Evolutionary conservation across 169 alveolate species (phyloP), one percentile per base, ranked within the genome.

Genomic region (Plasmodium yoelii): DNA sequence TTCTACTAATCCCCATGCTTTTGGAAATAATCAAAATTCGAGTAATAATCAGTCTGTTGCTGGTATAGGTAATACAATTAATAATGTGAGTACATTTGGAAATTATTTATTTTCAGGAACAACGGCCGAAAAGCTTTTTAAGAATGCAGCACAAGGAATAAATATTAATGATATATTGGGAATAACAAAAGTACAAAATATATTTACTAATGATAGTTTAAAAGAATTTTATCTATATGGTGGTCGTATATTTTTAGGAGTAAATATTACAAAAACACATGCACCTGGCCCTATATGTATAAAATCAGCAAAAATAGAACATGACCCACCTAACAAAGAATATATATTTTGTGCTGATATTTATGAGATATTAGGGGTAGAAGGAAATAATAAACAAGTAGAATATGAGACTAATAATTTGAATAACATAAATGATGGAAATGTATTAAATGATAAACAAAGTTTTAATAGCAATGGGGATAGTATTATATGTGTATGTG

Each of bases 271-370:
- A 24, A 92, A 92, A 73, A 92, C 90, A 2, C 93, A 92, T 73
- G 84, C 93, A 24, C 93, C 95, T 12, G 93, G 89, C 12, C 92
- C 95, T 15, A 88, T 87, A 55, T 88, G 93, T 1, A 87, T 88
- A 2, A 90, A 88, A 13, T 42, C 87, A 70, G 75, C 74, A 1
- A 65, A 51, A 13, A 73, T 73, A 39, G 86, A 88, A 34, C 72
- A 67, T 5, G 84, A 73, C 26, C 84, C 88, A 59, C 84, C 80
- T 0, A 88, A 74, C 24, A 68, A 59, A 53, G 80, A 67, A 61
- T 88, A 42, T 44, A 73, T 88, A 28, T 88, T 67, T 49, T 80
- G 90, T 39, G 90, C 90, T 5, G 90, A 80, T 15, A 80, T 80
- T 15, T 80, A 80, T 56, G 84, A 80, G 39, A 80, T 80, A 39